Evolutionary conservation across 2,329 filamentous ascomycete species (phyloP).

Genomic region (Camptophora hylomeconis): DNA sequence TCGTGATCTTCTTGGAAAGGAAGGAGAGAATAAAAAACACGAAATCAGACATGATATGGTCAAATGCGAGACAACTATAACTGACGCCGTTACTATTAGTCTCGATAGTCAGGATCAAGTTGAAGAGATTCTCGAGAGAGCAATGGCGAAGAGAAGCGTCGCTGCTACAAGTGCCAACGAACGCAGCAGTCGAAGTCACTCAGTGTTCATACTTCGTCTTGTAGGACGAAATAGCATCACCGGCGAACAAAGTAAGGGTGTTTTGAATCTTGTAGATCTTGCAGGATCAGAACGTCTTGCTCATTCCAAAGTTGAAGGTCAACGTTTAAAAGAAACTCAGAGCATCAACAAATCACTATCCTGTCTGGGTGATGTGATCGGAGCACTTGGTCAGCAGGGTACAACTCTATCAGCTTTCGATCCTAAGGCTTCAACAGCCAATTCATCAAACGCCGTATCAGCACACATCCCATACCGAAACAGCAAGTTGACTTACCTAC

Average conservation of each 20-base stretch:
- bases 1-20: constrained; percentile 69
- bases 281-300: constrained; percentile 86
- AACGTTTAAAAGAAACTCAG: constrained; percentile 83
- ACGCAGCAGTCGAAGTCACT: constrained; percentile 85
- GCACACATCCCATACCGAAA: constrained; percentile 87
- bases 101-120: constrained; percentile 72
- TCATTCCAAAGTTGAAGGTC: constrained; percentile 74
- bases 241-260: constrained; percentile 77
- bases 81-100: constrained; percentile 63
- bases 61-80: constrained; percentile 68
- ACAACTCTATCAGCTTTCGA: too few species aligned
- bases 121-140: constrained; percentile 64
- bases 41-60: constrained; percentile 78
- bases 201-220: constrained; percentile 77
- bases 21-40: constrained; percentile 72
- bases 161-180: constrained; percentile 97
- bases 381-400: constrained; percentile 65
- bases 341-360: constrained; percentile 94
- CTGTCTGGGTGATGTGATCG: constrained; percentile 87
- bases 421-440: constrained; percentile 28
- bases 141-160: constrained; percentile 76
- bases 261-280: constrained; percentile 87
- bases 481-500: constrained; percentile 88
- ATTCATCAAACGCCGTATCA: constrained; percentile 41
- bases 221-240: constrained; percentile 57